Percentiles rank a stretch among this genome's conserved stretches.
Conservation (phyloP, 2,329 filamentous ascomycete species). For the Aspergillus intermedius region DNA sequence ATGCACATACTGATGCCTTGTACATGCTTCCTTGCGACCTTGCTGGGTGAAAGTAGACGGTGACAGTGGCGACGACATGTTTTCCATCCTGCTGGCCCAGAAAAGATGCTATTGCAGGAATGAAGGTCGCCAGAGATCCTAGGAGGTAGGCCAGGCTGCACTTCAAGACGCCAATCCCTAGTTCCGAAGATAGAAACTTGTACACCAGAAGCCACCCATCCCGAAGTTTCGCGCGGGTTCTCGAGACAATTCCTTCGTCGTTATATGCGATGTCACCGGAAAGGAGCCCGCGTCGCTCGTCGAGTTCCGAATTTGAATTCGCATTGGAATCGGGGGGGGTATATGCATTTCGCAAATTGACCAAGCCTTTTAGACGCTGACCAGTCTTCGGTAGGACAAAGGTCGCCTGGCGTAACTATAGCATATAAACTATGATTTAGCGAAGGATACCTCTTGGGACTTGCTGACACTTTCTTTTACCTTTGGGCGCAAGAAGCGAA, state of each 20-base stretch:
- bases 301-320: slow-evolving; percentile 4
- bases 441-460: not conserved
- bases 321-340: slow-evolving; percentile 27
- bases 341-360: slow-evolving; percentile 62
- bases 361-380: slow-evolving; percentile 71
- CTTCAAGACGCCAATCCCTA: slow-evolving; percentile 76
- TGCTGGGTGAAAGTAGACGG: slow-evolving; percentile 90
- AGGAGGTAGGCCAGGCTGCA: slow-evolving; percentile 85
- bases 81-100: slow-evolving; percentile 84
- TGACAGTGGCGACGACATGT: slow-evolving; percentile 87
- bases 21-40: slow-evolving; percentile 83
- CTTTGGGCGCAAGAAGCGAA: slow-evolving; percentile 27
- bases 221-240: slow-evolving; percentile 23
- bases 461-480: slow-evolving; percentile 12
- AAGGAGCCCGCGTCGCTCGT: slow-evolving; percentile 32
- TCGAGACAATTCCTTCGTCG: slow-evolving; percentile 10
- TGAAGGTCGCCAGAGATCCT: slow-evolving; percentile 80
- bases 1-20: slow-evolving; percentile 70
- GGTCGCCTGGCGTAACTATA: slow-evolving; percentile 70
- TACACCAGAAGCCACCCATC: slow-evolving; percentile 40
- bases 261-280: slow-evolving; percentile 16
- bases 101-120: slow-evolving; percentile 62
- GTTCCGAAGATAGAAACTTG: slow-evolving; percentile 62
- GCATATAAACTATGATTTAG: not conserved
- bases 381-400: slow-evolving; percentile 83